Evolutionary conservation across 208 protist species (phyloP).

Genomic region (Leishmania major): DNA sequence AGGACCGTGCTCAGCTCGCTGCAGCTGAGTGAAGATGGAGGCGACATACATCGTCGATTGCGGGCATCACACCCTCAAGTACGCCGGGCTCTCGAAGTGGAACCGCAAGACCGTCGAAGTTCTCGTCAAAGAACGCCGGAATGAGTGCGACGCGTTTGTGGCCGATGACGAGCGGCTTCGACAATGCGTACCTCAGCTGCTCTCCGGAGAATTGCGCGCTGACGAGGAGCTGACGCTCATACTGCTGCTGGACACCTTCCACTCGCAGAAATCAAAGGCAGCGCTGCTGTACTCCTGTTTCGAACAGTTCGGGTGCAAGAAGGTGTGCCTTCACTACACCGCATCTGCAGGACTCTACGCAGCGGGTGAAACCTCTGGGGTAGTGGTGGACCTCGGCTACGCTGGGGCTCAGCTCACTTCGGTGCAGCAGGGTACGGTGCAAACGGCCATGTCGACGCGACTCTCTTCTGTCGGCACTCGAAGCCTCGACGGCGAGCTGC

Average conservation of each 20-base stretch:
- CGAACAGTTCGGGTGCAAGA: slow-evolving; percentile 61
- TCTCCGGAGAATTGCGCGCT: slow-evolving; percentile 20
- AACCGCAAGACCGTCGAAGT: slow-evolving; percentile 16
- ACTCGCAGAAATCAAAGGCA: slow-evolving; percentile 54
- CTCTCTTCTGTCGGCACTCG: slow-evolving; percentile 41
- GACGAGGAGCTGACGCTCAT: slow-evolving; percentile 67
- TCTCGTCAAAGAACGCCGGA: slow-evolving; percentile 22
- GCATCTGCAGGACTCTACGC: slow-evolving; percentile 66
- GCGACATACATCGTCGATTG: slow-evolving; percentile 55
- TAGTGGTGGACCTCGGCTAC: slow-evolving; percentile 76
- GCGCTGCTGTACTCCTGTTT: slow-evolving; percentile 63
- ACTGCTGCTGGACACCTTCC: slow-evolving; percentile 55
- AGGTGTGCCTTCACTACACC: slow-evolving; percentile 53
- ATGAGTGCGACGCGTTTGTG: slow-evolving; percentile 25
- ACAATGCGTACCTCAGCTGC: slow-evolving; percentile 23
- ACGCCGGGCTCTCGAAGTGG: slow-evolving; percentile 44
- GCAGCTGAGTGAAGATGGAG: slow-evolving; percentile 25
- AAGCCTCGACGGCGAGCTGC: slow-evolving; percentile 44
- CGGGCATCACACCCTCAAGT: slow-evolving; percentile 65
- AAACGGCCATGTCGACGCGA: slow-evolving; percentile 30
- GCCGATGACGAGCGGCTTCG: slow-evolving; percentile 25
- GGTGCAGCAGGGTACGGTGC: slow-evolving; percentile 41
- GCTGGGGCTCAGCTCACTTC: slow-evolving; percentile 60
- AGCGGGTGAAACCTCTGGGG: slow-evolving; percentile 64
- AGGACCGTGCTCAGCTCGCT: not conserved